Evolutionary conservation across 1,284 basidiomycete species (phyloP).

Genomic region (Rhodotorula sp.): DNA sequence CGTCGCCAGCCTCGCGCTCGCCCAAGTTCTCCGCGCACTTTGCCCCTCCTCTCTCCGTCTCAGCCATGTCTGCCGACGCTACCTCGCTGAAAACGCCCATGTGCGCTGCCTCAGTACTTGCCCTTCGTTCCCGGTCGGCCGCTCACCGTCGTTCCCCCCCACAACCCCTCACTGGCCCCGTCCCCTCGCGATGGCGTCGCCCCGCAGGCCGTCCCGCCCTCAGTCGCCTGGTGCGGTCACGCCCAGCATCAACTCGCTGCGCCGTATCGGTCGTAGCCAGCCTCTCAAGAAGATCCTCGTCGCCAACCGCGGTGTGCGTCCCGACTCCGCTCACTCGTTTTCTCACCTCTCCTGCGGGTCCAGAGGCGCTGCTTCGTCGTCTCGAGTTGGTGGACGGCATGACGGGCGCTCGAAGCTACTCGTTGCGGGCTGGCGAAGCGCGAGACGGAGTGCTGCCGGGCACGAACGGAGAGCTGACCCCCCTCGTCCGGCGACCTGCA

Average conservation of each 20-base stretch:
- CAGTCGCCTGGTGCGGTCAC: constrained; percentile 13
- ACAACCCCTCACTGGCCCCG: not conserved
- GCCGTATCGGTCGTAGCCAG: constrained; percentile 20
- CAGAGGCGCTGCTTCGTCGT: not conserved
- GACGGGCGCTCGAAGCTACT: not conserved
- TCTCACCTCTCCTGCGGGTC: not conserved
- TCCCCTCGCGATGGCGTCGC: not conserved
- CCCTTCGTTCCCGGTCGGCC: not conserved
- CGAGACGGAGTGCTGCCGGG: not conserved
- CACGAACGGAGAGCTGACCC: not conserved
- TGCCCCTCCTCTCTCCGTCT: not conserved
- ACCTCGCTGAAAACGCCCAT: constrained; percentile 12
- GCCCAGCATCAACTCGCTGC: constrained; percentile 28
- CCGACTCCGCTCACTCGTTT: constrained; percentile 8
- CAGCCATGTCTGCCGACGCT: not conserved
- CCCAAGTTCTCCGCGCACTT: not conserved
- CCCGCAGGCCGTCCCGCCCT: constrained; percentile 16
- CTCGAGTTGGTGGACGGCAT: not conserved
- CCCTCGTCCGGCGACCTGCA: constrained; percentile 49
- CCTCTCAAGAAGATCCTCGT: constrained; percentile 56
- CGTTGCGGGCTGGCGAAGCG: not conserved
- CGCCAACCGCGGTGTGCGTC: constrained; percentile 86
- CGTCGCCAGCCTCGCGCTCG: not conserved
- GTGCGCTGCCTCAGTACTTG: not conserved
- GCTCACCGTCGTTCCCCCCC: not conserved